Percentiles rank a stretch among this genome's conserved stretches.
Conservation (phyloP, 306 rosid genomes). For the Fragaria iinumae region DNA sequence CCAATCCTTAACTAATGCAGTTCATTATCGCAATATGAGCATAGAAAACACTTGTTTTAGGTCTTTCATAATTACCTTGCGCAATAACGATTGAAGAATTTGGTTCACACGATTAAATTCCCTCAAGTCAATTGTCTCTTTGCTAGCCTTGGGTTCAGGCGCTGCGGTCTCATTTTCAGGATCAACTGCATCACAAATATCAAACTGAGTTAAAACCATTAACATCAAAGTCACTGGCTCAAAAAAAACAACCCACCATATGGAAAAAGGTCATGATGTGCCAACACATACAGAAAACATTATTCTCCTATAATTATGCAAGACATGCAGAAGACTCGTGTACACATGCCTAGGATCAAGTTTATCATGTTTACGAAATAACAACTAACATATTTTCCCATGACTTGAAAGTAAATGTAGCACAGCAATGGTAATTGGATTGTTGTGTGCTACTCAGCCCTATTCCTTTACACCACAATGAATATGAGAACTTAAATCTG, state of each 20-base stretch:
- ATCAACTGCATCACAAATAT: constrained; percentile 53
- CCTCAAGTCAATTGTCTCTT: constrained; percentile 67
- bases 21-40: constrained; percentile 3
- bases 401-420: not conserved
- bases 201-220: constrained; percentile 23
- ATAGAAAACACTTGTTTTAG: not conserved
- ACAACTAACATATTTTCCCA: not conserved
- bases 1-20: not conserved
- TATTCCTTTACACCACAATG: not conserved
- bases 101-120: constrained; percentile 79
- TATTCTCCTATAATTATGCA: not conserved
- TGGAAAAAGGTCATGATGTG: not conserved
- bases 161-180: constrained; percentile 59
- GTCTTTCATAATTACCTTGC: constrained; percentile 49
- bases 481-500: not conserved
- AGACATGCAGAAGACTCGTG: not conserved
- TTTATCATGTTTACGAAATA: not conserved
- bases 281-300: not conserved
- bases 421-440: not conserved
- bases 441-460: not conserved
- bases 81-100: constrained; percentile 78
- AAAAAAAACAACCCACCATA: not conserved
- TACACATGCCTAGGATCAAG: not conserved
- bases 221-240: constrained; percentile 7
- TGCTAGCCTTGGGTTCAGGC: constrained; percentile 55